Conservation (phyloP, 257 asterid genomes). For the Nicotiana attenuata region DNA sequence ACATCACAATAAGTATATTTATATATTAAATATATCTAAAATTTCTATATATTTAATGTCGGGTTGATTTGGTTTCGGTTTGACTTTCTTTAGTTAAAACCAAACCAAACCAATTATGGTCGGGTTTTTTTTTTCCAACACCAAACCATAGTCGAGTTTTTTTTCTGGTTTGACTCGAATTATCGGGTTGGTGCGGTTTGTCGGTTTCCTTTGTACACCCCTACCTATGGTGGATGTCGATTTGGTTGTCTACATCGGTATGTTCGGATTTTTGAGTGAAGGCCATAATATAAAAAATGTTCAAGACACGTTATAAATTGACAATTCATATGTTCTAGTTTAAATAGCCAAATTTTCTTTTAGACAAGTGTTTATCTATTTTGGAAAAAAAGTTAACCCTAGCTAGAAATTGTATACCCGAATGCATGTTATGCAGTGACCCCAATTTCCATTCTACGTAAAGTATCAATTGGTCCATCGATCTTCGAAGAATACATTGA, state of each 20-base stretch:
- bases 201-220: no score
- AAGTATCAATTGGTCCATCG: neutral
- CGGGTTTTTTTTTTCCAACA: no score
- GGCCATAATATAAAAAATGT: neutral
- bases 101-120: no score
- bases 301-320: neutral
- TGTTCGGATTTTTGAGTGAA: neutral
- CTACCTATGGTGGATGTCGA: neutral
- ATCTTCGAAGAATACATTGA: neutral
- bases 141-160: no score
- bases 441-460: neutral
- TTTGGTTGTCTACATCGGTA: neutral
- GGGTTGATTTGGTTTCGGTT: no score
- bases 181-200: no score
- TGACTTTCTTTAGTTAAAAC: no score
- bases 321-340: neutral
- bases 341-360: neutral
- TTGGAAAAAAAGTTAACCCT: neutral
- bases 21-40: no score
- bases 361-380: neutral
- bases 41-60: no score
- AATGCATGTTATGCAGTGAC: neutral
- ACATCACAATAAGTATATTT: no score
- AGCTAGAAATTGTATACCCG: neutral
- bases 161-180: no score